A percentile compares a stretch with the other conserved stretches of the same genome.
Conservation (phyloP, 192 early-diverging fungal species). For the Dissophora globulifera region DNA sequence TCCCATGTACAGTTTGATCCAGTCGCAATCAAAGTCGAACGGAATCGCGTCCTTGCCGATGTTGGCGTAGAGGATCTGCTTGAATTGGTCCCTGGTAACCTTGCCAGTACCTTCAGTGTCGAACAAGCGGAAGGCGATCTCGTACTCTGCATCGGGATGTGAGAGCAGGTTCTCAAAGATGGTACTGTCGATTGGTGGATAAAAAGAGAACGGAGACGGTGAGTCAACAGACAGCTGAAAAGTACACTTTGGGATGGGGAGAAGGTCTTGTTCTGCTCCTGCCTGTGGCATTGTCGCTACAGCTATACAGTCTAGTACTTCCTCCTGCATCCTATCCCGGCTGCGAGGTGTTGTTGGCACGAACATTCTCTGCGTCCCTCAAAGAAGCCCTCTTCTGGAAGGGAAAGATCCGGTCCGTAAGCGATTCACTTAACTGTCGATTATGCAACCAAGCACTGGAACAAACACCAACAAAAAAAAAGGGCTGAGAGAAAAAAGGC, state of each 20-base stretch:
- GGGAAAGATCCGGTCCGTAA: too few relatives aligned
- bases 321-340: too few relatives aligned
- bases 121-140: conserved; percentile 76
- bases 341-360: too few relatives aligned
- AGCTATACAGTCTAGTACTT: too few relatives aligned
- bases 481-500: neutral
- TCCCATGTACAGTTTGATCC: conserved; percentile 75
- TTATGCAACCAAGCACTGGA: too few relatives aligned
- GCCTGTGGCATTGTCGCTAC: too few relatives aligned
- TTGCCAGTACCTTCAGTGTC: conserved; percentile 69
- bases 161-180: conserved; percentile 69
- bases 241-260: too few relatives aligned
- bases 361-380: too few relatives aligned
- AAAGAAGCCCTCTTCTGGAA: too few relatives aligned
- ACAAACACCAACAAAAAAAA: neutral
- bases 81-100: conserved; percentile 77
- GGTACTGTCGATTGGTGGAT: conserved; percentile 42
- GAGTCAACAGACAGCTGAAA: too few relatives aligned
- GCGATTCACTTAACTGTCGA: too few relatives aligned
- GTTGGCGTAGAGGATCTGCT: conserved; percentile 64
- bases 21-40: conserved; percentile 77
- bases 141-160: conserved; percentile 77
- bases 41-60: conserved; percentile 67
- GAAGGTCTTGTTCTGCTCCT: too few relatives aligned
- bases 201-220: neutral